phyloP scores from a whole-genome alignment of 164 flowering plant species.

The Dillenia turbinata region DNA sequence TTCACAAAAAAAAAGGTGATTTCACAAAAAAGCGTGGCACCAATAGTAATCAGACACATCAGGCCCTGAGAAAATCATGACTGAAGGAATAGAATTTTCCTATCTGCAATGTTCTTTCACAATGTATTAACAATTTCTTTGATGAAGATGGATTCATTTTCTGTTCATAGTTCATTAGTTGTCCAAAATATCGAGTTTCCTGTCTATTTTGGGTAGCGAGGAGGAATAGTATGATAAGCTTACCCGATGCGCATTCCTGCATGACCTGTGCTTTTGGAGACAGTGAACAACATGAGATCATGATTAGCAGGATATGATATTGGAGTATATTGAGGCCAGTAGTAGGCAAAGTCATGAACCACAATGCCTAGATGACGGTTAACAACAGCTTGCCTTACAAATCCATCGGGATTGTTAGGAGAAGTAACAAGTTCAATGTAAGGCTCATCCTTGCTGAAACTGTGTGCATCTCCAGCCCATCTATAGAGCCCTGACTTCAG shows the following conservation, averaged over 20 bases:
- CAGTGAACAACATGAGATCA: slow-evolving; percentile 83
- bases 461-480: slow-evolving; percentile 81
- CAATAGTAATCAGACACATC: too few species aligned
- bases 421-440: slow-evolving; percentile 85
- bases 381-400: slow-evolving; percentile 42
- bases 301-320: slow-evolving; percentile 55
- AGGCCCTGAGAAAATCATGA: too few species aligned
- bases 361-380: slow-evolving; percentile 42
- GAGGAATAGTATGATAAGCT: slow-evolving; percentile 1
- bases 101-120: too few species aligned
- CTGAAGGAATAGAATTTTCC: too few species aligned
- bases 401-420: slow-evolving; percentile 91
- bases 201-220: too few species aligned
- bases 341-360: slow-evolving; percentile 79
- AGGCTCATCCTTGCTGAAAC: slow-evolving; percentile 37
- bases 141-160: background rate
- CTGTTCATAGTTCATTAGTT: too few species aligned
- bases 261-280: slow-evolving; percentile 93
- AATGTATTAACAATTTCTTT: too few species aligned
- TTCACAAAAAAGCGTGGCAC: too few species aligned
- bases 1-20: too few species aligned
- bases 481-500: slow-evolving; percentile 63
- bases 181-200: too few species aligned
- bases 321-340: slow-evolving; percentile 91
- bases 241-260: slow-evolving; percentile 95